Percentiles rank a stretch among this genome's conserved stretches.
Evolutionary conservation across 2,329 filamentous ascomycete genomes (phyloP).

Genomic region (Lachnellula hyalina): DNA sequence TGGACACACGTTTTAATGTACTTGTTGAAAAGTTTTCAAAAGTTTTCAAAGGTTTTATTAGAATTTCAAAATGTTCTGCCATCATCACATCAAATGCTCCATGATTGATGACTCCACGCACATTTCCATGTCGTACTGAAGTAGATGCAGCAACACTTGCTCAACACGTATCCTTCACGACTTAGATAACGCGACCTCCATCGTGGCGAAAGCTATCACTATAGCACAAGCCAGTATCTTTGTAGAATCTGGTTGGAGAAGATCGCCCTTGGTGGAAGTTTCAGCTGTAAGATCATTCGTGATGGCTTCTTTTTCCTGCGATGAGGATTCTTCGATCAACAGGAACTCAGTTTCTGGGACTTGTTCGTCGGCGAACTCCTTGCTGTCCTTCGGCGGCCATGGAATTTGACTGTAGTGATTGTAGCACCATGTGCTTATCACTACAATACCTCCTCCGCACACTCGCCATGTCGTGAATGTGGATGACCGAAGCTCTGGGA

Average conservation of each 20-base stretch:
- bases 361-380: not conserved
- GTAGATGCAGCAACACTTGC: not conserved
- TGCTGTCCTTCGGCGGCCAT: not conserved
- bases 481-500: constrained; percentile 11
- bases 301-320: not conserved
- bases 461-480: constrained; percentile 17
- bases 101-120: too few species aligned
- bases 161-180: not conserved
- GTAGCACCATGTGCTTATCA: constrained; percentile 17
- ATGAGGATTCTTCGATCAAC: not conserved
- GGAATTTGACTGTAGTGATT: constrained; percentile 17
- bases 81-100: too few species aligned
- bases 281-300: not conserved
- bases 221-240: constrained; percentile 10
- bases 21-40: too few species aligned
- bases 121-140: not conserved
- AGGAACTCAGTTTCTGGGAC: not conserved
- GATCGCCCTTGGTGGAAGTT: not conserved
- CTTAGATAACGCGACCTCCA: constrained; percentile 10
- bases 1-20: too few species aligned
- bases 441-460: constrained; percentile 16
- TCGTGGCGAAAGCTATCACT: constrained; percentile 6
- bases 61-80: too few species aligned
- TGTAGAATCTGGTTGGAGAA: constrained; percentile 4
- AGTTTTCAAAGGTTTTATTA: too few species aligned